Percentiles rank a stretch among this genome's conserved stretches.
Evolutionary conservation across 805 yeast genomes (phyloP).

Genomic region (Starmerella floricola): DNA sequence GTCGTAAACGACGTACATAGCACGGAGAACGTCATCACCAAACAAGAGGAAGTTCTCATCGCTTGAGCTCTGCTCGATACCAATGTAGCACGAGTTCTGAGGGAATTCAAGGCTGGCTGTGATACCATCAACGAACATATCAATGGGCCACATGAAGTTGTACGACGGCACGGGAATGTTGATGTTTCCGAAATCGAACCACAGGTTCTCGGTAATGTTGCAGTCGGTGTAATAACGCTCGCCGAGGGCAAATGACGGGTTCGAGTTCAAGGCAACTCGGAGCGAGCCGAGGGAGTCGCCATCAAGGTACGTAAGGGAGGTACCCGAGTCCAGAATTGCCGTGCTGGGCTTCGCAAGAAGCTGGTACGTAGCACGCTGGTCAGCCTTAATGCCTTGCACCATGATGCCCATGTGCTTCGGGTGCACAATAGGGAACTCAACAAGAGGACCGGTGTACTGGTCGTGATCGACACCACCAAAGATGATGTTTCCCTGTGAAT

Average conservation of each 20-base stretch:
- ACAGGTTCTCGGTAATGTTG: constrained; percentile 26
- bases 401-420: constrained; percentile 29
- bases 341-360: constrained; percentile 21
- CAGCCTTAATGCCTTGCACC: constrained; percentile 23
- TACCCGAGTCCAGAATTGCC: constrained; percentile 45
- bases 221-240: constrained; percentile 31
- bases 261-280: constrained; percentile 31
- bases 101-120: constrained; percentile 28
- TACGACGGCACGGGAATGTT: constrained; percentile 26
- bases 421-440: constrained; percentile 29
- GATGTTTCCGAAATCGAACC: constrained; percentile 26
- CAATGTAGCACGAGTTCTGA: constrained; percentile 29
- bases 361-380: constrained; percentile 23
- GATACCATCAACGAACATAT: constrained; percentile 24
- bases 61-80: constrained; percentile 25
- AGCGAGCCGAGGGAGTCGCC: constrained; percentile 26
- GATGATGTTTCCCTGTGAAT: constrained; percentile 38
- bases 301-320: constrained; percentile 43
- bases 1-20: constrained; percentile 53
- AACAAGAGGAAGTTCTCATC: constrained; percentile 34
- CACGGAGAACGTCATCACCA: constrained; percentile 53
- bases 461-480: constrained; percentile 47
- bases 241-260: constrained; percentile 29
- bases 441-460: constrained; percentile 36
- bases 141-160: constrained; percentile 30